These are phyloP conservation scores for Blepharisma japonicum DNA, from an alignment of 73 alveolate genomes.

Conservation along the genomic window DNA sequence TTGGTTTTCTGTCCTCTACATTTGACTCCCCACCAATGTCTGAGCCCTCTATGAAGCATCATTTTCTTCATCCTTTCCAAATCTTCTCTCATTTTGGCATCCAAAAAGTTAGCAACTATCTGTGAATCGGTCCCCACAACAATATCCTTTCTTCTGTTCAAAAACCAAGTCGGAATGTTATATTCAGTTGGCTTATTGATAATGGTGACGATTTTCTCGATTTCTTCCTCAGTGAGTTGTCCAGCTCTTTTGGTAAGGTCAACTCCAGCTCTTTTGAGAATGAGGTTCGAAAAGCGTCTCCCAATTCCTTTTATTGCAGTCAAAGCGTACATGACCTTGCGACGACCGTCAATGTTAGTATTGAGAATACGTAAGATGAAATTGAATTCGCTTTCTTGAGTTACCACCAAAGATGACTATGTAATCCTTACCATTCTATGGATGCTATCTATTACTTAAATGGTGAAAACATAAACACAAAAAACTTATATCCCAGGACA, in stretches of 20 bases:
- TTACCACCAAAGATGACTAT: constrained; percentile 43
- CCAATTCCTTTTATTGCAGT: constrained; percentile 95
- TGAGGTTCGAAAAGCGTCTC: constrained; percentile 85
- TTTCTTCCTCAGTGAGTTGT: constrained; percentile 90
- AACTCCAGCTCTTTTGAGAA: constrained; percentile 79
- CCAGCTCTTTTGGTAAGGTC: constrained; percentile 95
- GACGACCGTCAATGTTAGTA: constrained; percentile 94
- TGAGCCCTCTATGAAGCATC: constrained; percentile 91
- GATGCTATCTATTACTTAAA: no score
- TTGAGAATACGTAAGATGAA: constrained; percentile 94
- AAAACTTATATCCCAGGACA: no score
- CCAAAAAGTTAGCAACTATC: constrained; percentile 87
- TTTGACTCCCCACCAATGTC: constrained; percentile 96
- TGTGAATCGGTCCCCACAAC: constrained; percentile 87
- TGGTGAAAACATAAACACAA: no score
- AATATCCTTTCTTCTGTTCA: constrained; percentile 90
- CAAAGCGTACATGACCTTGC: constrained; percentile 86
- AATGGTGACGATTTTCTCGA: constrained; percentile 85
- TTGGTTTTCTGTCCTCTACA: constrained; percentile 97
- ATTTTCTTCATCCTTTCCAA: constrained; percentile 96
- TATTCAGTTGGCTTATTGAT: constrained; percentile 86
- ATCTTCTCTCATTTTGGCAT: constrained; percentile 97
- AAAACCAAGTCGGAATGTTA: constrained; percentile 93
- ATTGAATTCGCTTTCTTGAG: constrained; percentile 81
- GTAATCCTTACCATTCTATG: no score